phyloP scores from a whole-genome alignment of 2,329 filamentous ascomycete species.

The Piedraia hortae region DNA sequence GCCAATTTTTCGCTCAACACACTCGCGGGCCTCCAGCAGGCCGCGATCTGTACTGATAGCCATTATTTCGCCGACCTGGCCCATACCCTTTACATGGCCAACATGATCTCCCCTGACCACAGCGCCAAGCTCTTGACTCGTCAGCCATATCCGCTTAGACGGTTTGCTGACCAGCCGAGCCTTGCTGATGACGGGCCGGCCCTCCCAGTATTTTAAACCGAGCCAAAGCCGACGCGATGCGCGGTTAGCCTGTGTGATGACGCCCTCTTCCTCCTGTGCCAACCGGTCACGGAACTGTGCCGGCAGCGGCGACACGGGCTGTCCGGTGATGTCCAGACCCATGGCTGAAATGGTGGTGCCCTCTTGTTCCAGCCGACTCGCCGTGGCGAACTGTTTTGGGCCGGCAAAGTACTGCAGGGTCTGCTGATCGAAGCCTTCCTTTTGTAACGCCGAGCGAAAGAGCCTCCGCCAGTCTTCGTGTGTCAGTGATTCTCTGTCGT shows the following conservation, averaged over 20 bases:
- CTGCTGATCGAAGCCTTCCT: slow-evolving; percentile 2
- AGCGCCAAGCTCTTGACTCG: slow-evolving; percentile 30
- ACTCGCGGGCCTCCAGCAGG: slow-evolving; percentile 58
- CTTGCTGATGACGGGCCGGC: slow-evolving; percentile 45
- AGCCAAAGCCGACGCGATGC: slow-evolving; percentile 57
- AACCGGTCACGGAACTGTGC: slow-evolving; percentile 7
- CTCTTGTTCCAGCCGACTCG: slow-evolving; percentile 7
- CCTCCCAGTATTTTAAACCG: slow-evolving; percentile 71
- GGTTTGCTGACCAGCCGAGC: slow-evolving; percentile 45
- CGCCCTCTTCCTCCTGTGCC: slow-evolving; percentile 9
- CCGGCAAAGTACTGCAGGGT: slow-evolving; percentile 4
- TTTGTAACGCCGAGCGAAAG: slow-evolving; percentile 1
- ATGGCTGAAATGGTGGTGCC: slow-evolving; percentile 10
- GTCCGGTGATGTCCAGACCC: slow-evolving; percentile 8
- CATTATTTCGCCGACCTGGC: slow-evolving; percentile 51
- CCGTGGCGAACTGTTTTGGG: slow-evolving; percentile 2
- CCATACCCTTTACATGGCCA: slow-evolving; percentile 42
- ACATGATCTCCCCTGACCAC: slow-evolving; percentile 41
- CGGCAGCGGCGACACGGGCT: slow-evolving; percentile 7
- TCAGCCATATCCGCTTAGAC: slow-evolving; percentile 40
- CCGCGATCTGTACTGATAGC: slow-evolving; percentile 55
- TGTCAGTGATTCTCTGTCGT: neutral
- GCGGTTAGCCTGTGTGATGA: slow-evolving; percentile 28
- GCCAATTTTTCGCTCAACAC: slow-evolving; percentile 53
- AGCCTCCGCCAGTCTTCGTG: slow-evolving; percentile 1